A percentile compares a stretch with the other conserved stretches of the same genome.
phyloP scores from a whole-genome alignment of 352 stramenopile species.

The Pythium phragmiticola region DNA sequence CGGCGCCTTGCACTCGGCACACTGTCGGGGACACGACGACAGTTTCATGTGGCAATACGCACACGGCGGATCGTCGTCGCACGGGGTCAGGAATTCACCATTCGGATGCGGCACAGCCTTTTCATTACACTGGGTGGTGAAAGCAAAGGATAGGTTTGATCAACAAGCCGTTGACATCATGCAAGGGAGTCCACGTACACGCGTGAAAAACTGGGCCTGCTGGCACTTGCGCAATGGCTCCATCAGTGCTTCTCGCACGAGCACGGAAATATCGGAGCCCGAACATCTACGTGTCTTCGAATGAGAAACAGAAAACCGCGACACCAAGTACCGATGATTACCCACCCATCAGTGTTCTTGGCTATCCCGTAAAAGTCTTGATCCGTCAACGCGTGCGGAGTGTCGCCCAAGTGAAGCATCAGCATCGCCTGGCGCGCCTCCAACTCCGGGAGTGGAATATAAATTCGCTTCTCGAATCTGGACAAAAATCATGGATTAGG shows the following conservation, averaged over 20 bases:
- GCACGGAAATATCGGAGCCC: constrained; percentile 96
- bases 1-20: constrained; percentile 62
- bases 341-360: constrained; percentile 91
- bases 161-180: not conserved
- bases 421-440: constrained; percentile 95
- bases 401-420: constrained; percentile 97
- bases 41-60: constrained; percentile 91
- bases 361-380: constrained; percentile 94
- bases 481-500: not conserved
- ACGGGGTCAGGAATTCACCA: constrained; percentile 75
- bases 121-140: constrained; percentile 64
- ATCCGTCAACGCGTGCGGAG: constrained; percentile 91
- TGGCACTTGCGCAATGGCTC: constrained; percentile 96
- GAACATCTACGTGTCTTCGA: constrained; percentile 54
- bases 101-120: constrained; percentile 60
- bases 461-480: constrained; percentile 98
- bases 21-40: constrained; percentile 66
- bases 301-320: not conserved
- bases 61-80: constrained; percentile 79
- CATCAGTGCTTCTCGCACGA: constrained; percentile 98
- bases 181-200: constrained; percentile 33
- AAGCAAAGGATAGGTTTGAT: not conserved
- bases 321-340: not conserved
- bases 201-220: constrained; percentile 92
- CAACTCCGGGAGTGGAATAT: constrained; percentile 96